Percentiles rank a stretch among this genome's conserved stretches.
These are phyloP conservation scores for Penicillium sp. DNA, from an alignment of 2,329 filamentous ascomycete species.

Conservation along the genomic window DNA sequence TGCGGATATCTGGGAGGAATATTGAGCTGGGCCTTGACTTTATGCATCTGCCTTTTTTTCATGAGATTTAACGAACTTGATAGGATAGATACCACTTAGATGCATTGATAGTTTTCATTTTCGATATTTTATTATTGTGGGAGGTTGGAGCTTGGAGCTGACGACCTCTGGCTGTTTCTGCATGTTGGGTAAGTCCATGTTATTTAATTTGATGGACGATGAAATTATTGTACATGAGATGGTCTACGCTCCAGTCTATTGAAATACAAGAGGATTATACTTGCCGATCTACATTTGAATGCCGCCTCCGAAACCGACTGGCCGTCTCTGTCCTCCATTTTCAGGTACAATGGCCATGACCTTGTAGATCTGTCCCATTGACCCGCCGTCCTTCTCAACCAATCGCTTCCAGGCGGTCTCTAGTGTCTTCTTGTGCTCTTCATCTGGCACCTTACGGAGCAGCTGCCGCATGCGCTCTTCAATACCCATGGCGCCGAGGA, in stretches of 20 bases:
- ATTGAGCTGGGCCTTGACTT: slow-evolving; percentile 20
- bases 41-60: slow-evolving; percentile 1
- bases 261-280: slow-evolving; percentile 5
- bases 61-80: slow-evolving; percentile 4
- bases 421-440: slow-evolving; percentile 59
- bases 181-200: not conserved
- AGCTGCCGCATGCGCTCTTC: slow-evolving; percentile 70
- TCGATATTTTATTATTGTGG: not conserved
- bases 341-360: slow-evolving; percentile 86
- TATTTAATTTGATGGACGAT: not conserved
- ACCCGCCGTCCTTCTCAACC: slow-evolving; percentile 74
- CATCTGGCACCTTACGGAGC: slow-evolving; percentile 49
- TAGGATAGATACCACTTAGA: slow-evolving; percentile 15
- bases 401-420: slow-evolving; percentile 75
- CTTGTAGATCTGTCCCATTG: slow-evolving; percentile 96
- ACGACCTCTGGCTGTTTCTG: not conserved
- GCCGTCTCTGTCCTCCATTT: slow-evolving; percentile 67
- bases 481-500: slow-evolving; percentile 79
- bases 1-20: slow-evolving; percentile 77
- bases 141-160: not conserved
- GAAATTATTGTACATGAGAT: slow-evolving; percentile 1
- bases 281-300: slow-evolving; percentile 24
- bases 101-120: not conserved
- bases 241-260: not conserved
- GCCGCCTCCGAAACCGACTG: slow-evolving; percentile 86